Evolutionary conservation across 306 rosid genomes (phyloP).

Genomic region (Ceratonia siliqua): DNA sequence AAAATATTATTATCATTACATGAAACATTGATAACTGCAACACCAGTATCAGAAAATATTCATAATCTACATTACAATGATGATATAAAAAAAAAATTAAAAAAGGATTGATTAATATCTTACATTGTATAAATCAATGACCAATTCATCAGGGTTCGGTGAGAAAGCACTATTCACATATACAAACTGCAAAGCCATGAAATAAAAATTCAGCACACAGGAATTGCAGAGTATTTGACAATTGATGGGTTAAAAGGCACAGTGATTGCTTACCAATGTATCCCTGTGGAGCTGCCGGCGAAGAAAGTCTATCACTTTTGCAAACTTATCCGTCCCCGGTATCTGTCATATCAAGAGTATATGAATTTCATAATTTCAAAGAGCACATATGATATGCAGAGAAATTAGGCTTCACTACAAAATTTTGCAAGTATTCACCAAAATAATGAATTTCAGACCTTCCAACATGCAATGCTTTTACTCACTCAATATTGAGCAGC

Average conservation of each 20-base stretch:
- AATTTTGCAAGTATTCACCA: not conserved
- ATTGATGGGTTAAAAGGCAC: not conserved
- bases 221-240: conserved; percentile 14
- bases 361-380: not conserved
- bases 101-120: conserved; percentile 38
- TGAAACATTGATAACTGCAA: conserved; percentile 9
- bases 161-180: conserved; percentile 93
- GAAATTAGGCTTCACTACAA: not conserved
- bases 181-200: conserved; percentile 71
- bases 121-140: conserved; percentile 83
- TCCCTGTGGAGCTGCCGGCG: conserved; percentile 91
- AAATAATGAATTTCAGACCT: conserved; percentile 24
- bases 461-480: not conserved
- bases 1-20: not conserved
- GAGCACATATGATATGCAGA: not conserved
- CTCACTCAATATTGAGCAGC: not conserved
- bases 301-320: conserved; percentile 89
- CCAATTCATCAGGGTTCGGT: conserved; percentile 88
- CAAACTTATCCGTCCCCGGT: conserved; percentile 85
- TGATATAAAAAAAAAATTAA: not conserved
- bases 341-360: conserved; percentile 51
- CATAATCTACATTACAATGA: not conserved
- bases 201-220: conserved; percentile 31
- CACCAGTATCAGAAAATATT: conserved; percentile 12
- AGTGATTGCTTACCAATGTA: conserved; percentile 61